Evolutionary conservation across 2,329 filamentous ascomycete species (phyloP), one percentile per base, ranked within the genome.

Genomic region (Paramyrothecium sp.): DNA sequence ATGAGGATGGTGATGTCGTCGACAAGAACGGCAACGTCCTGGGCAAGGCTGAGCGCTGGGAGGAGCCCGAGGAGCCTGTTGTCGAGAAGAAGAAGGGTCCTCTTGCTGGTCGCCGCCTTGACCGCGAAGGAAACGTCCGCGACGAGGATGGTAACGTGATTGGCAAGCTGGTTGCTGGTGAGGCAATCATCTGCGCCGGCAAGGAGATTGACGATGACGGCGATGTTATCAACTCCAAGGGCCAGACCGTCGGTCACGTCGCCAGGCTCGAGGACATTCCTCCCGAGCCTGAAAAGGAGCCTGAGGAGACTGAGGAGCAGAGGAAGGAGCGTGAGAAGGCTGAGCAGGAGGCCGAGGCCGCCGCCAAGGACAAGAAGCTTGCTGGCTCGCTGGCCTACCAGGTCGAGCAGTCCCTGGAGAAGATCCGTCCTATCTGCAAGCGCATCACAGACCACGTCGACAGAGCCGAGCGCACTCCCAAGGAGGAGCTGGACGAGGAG

Each of bases 401-500:
- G 66, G 85, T 96, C 64, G 83, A 89, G 68, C 86, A 93, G 71
- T 91, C 91, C 16, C 81, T 97, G 7, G 91, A 96, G 68, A 90
- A 88, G 71, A 85, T 97, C 69, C 87, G 90, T 63, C 92, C 92
- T 11, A 87, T 96, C 69, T 90, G 90, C 80, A 92, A 90, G 76
- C 84, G 92, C 78, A 97, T 97, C 73, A 90, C 86, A 4, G 89
- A 92, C 85, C 83, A 89, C 75, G 90, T 96, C 66, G 90, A 96
- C 65, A 81, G 81, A 56, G 91, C 90, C 26, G 91, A 97, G 73
- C 85, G 86, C 62, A 91, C 89, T 26, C 89, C 90, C 48, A 89
- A 91, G 74, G 91, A 96, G 4, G 92, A 97, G 65, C 87, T 94
- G 22, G 92, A 97, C 68, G 93, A 97, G 71, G 91, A 97, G 68